phyloP scores from a whole-genome alignment of 805 yeast species.

The Candida insectalens region DNA sequence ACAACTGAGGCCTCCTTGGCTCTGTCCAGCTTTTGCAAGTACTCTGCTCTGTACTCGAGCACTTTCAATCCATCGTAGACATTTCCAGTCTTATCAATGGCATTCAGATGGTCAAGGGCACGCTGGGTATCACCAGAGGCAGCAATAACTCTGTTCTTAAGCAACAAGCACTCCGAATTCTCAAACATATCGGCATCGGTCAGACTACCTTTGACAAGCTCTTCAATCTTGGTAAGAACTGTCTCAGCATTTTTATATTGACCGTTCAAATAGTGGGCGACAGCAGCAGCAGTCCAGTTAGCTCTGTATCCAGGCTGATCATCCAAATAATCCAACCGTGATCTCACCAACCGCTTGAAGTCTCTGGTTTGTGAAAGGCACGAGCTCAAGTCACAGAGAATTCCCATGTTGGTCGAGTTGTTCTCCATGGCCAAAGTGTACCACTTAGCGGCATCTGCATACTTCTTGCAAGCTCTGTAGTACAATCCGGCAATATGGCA shows the following conservation, averaged over 20 bases:
- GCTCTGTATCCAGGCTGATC: constrained; percentile 75
- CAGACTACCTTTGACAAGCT: constrained; percentile 56
- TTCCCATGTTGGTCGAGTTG: constrained; percentile 70
- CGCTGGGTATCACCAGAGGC: constrained; percentile 52
- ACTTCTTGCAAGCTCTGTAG: constrained; percentile 60
- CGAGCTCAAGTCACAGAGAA: constrained; percentile 72
- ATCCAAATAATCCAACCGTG: constrained; percentile 63
- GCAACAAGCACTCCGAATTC: constrained; percentile 71
- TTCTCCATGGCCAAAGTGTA: constrained; percentile 65
- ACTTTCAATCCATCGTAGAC: constrained; percentile 42
- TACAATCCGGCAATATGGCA: constrained; percentile 83
- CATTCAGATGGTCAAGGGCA: constrained; percentile 53
- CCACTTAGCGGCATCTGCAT: constrained; percentile 70
- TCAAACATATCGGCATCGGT: constrained; percentile 63
- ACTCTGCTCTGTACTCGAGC: constrained; percentile 58
- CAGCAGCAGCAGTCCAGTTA: constrained; percentile 82
- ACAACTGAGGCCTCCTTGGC: constrained; percentile 55
- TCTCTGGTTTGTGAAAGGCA: constrained; percentile 77
- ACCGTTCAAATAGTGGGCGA: constrained; percentile 71
- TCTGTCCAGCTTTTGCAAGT: constrained; percentile 47
- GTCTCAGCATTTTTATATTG: constrained; percentile 61
- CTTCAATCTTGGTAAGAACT: constrained; percentile 69
- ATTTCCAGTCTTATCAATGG: constrained; percentile 37
- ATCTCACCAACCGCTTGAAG: constrained; percentile 46
- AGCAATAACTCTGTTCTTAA: constrained; percentile 56